Evolutionary conservation across 768 basidiomycete species (phyloP), one percentile per base, ranked within the genome.

Genomic region (Rhodotorula taiwanensis): DNA sequence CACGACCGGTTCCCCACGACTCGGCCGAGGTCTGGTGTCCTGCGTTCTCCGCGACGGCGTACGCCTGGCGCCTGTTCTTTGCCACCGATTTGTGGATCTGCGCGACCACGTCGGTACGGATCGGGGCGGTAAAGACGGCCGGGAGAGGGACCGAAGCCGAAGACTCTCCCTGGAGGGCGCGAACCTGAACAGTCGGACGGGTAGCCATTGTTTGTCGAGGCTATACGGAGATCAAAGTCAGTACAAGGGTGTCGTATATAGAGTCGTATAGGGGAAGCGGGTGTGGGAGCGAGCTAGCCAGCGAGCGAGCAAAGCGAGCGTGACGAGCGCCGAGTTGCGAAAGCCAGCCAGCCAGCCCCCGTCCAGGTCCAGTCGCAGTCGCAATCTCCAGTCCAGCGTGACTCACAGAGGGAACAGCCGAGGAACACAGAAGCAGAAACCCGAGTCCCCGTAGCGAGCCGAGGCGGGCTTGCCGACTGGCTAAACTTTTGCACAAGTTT

Each of bases 1-100:
- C 95, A 79, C 95, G 92, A 86, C 95, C 95, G 71, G 95, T 99
- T 79, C 95, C 95, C 95, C 95, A 99, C 41, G 94, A 98, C 79
- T 97, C 94, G 68, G 95, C 94, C 66, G 86, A 88, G 72, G 95
- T 98, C 80, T 99, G 94, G 82, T 98, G 91, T 73, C 95, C 95
- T 63, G 95, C 95, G 80, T 97, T 95, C 79, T 88, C 87, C 78
- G 85, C 88, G 76, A 98, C 95, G 73, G 93, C 81, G 79, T 98
- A 97, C 31, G 94, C 85, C 81, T 98, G 94, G 74, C 93, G 85
- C 79, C 27, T 41, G 56, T 28, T 34, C n/a, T 52, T 42, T 51
- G 41, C 47, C n/a, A 75, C 84, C 89, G 80, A 78, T 97, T 95
- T 99, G 88, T 98, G 93, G 64, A 99, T 90, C 79, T 92, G 91